These are phyloP conservation scores for Astrocystis sublimbata DNA, from an alignment of 495 filamentous ascomycete species.

Conservation along the genomic window DNA sequence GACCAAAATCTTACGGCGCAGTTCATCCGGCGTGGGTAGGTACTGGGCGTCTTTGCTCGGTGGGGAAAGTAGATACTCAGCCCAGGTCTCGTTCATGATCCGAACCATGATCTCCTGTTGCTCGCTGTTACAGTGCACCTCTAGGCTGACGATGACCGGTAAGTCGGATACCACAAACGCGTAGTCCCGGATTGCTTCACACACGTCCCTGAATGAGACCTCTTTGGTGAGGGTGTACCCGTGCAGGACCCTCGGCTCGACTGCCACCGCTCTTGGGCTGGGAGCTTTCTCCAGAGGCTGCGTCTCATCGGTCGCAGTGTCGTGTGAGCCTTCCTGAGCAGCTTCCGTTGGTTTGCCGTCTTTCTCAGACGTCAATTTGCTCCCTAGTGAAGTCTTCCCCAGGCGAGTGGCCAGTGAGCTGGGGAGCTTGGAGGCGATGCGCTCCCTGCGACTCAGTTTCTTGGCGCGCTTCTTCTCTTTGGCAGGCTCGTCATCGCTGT, in stretches of 20 bases:
- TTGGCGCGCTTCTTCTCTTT: conserved; percentile 27
- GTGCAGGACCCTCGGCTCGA: conserved; percentile 80
- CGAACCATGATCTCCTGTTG: conserved; percentile 89
- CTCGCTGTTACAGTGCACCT: conserved; percentile 75
- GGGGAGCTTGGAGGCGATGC: conserved; percentile 34
- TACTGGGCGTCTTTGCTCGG: conserved; percentile 47
- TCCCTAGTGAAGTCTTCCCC: conserved; percentile 43
- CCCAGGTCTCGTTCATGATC: conserved; percentile 82
- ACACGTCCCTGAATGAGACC: conserved; percentile 81
- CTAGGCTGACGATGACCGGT: conserved; percentile 84
- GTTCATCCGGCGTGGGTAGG: conserved; percentile 65
- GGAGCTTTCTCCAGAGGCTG: conserved; percentile 26
- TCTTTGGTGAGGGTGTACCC: conserved; percentile 90
- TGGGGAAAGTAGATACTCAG: conserved; percentile 63
- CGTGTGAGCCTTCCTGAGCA: neutral
- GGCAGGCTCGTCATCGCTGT: conserved; percentile 27
- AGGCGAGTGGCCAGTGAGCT: conserved; percentile 38
- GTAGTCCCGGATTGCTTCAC: conserved; percentile 72
- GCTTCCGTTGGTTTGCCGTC: conserved; percentile 22
- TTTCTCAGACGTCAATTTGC: conserved; percentile 36
- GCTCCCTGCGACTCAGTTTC: conserved; percentile 34
- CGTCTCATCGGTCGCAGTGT: conserved; percentile 4
- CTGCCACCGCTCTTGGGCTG: conserved; percentile 34
- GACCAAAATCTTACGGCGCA: conserved; percentile 79
- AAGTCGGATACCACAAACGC: conserved; percentile 72